phyloP scores from a whole-genome alignment of 1,139 yeast species.

The Suhomyces atakaporum region DNA sequence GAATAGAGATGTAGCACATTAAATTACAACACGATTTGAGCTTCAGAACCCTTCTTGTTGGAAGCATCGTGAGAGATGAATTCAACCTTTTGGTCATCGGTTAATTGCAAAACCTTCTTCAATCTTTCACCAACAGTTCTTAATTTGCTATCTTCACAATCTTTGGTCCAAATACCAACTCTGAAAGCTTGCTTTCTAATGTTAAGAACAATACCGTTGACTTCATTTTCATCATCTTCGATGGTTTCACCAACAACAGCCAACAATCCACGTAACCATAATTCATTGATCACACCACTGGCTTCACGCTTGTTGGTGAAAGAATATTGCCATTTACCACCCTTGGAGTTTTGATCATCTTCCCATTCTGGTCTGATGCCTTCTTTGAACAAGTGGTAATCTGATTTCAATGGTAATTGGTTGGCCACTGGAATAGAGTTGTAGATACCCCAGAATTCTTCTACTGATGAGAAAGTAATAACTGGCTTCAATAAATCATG shows the following conservation, averaged over 20 bases:
- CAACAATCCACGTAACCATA: constrained; percentile 90
- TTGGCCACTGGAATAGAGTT: constrained; percentile 92
- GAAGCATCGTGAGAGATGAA: constrained; percentile 67
- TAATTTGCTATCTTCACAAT: constrained; percentile 66
- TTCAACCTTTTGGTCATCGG: constrained; percentile 71
- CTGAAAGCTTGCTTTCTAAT: constrained; percentile 82
- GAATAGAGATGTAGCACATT: constrained; percentile 4
- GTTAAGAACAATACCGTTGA: constrained; percentile 92
- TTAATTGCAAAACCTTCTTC: constrained; percentile 73
- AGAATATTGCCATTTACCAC: constrained; percentile 87
- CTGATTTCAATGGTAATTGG: constrained; percentile 89
- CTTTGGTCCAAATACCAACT: constrained; percentile 92
- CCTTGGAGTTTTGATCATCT: constrained; percentile 80
- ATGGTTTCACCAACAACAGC: constrained; percentile 96
- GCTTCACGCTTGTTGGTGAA: constrained; percentile 70
- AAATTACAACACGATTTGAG: constrained; percentile 42
- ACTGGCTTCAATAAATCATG: constrained; percentile 91
- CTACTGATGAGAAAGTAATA: constrained; percentile 87
- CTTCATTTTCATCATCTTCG: constrained; percentile 85
- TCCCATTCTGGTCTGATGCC: constrained; percentile 99
- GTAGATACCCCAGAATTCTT: constrained; percentile 98
- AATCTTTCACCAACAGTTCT: constrained; percentile 79
- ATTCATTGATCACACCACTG: constrained; percentile 70
- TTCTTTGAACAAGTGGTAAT: constrained; percentile 92
- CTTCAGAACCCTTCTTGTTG: constrained; percentile 45